A percentile compares a stretch with the other conserved stretches of the same genome.
Evolutionary conservation across 2,329 filamentous ascomycete genomes (phyloP).

Genomic region (Raffaelea deltoideospora): DNA sequence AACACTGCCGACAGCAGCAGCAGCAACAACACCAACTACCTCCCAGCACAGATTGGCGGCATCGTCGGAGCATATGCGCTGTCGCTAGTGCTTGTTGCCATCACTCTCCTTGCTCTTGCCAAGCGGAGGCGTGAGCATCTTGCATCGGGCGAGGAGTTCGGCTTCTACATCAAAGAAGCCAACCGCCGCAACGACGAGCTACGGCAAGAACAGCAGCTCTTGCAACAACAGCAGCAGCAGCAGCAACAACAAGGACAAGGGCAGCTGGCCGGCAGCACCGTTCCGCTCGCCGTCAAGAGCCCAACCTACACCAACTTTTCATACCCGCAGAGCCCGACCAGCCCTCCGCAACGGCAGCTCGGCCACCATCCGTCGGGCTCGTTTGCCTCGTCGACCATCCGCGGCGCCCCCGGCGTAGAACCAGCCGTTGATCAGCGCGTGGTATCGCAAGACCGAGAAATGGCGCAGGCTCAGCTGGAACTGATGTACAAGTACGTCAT

Average conservation of each 20-base stretch:
- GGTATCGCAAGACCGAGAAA: constrained; percentile 56
- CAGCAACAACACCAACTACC: constrained; percentile 43
- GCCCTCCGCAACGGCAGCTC: not conserved
- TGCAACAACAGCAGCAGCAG: not conserved
- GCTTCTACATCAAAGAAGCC: constrained; percentile 12
- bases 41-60: constrained; percentile 71
- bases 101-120: constrained; percentile 45
- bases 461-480: constrained; percentile 72
- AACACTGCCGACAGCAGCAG: constrained; percentile 11
- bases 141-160: constrained; percentile 35
- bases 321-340: constrained; percentile 23
- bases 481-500: constrained; percentile 84
- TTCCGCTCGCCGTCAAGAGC: constrained; percentile 16
- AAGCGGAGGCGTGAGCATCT: constrained; percentile 39
- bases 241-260: constrained; percentile 1
- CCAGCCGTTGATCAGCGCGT: constrained; percentile 63
- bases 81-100: constrained; percentile 58
- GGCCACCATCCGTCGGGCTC: too few species aligned
- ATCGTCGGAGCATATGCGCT: constrained; percentile 74
- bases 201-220: too few species aligned
- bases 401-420: constrained; percentile 42
- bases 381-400: too few species aligned
- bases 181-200: too few species aligned
- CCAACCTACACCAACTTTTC: constrained; percentile 29
- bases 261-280: constrained; percentile 11